phyloP scores from a whole-genome alignment of 306 rosid species.

The Cucumis melo region DNA sequence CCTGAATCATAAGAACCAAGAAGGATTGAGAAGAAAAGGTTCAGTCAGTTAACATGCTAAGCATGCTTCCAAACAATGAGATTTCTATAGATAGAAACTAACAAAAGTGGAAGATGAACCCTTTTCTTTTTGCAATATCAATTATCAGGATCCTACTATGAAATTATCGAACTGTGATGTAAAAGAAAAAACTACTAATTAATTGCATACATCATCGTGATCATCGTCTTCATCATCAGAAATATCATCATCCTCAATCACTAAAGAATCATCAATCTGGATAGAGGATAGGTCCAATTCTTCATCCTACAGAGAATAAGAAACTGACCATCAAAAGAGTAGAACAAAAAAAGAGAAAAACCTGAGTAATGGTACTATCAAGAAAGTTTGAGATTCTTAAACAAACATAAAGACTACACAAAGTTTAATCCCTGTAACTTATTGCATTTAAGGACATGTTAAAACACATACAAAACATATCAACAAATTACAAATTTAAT shows the following conservation, averaged over 20 bases:
- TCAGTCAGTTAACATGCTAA: not conserved
- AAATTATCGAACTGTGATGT: not conserved
- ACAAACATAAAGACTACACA: not conserved
- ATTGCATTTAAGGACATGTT: not conserved
- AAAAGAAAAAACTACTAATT: not conserved
- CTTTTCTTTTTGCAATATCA: not conserved
- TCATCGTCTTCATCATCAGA: conserved; percentile 97
- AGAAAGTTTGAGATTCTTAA: not conserved
- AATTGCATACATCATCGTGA: conserved; percentile 72
- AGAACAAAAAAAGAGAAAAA: not conserved
- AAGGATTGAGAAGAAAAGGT: not conserved
- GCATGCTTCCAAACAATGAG: not conserved
- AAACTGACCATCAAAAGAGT: not conserved
- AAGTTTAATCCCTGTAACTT: not conserved
- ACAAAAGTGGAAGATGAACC: not conserved
- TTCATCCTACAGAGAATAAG: conserved; percentile 52
- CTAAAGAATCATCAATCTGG: conserved; percentile 88
- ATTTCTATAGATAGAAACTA: not conserved
- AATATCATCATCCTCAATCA: conserved; percentile 93
- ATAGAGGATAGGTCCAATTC: conserved; percentile 79
- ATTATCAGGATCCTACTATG: not conserved
- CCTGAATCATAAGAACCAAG: conserved; percentile 27
- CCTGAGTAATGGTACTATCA: not conserved
- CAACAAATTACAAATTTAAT: not conserved
- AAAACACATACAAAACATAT: not conserved